Evolutionary conservation across 805 yeast species (phyloP), one percentile per base, ranked within the genome.

Genomic region (Candida nonsorbophila): DNA sequence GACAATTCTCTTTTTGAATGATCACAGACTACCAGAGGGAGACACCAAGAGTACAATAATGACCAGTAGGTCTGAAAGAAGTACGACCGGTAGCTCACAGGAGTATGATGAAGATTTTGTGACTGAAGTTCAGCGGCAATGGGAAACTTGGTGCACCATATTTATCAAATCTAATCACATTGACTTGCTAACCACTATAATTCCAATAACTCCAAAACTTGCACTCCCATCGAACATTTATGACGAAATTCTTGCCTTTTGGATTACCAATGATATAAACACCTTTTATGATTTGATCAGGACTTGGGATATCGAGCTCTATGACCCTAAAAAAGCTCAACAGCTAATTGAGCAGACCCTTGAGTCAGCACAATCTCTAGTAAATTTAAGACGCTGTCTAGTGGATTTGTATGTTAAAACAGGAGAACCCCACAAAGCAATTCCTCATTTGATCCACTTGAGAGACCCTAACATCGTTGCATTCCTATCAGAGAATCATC

Each of bases 101-200:
- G 41, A 42, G 5, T 30, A 29, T 25, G 40, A 37, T 18, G 53
- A 51, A 19, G 22, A 24, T 6, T 45, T 34, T 18, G 36, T 51
- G 5, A 40, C 37, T 24, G 61, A 54, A 29, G 41, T 55, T 1
- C 34, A 48, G 3, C 27, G 32, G 10, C 60, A 76, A 34, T 87
- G 97, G 96, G 71, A 71, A 22, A 58, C 56, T 15, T 79, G 86
- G 79, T 52, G 79, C 3, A 51, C 55, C 37, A 67, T 62, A 9
- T 81, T 78, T 38, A 52, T 76, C 2, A 60, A 70, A 3, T 53
- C 69, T 2, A 64, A 58, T 3, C 70, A 77, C 28, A 52, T 68
- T 6, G 55, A 51, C 3, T 56, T 51, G 6, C 51, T 84, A 18
- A 76, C 79, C 0, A 56, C 62, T 1, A 51, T 63, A 1, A 47